Evolutionary conservation across 2,329 filamentous ascomycete genomes (phyloP), one percentile per base, ranked within the genome.

Genomic region (Penicillium sp.): DNA sequence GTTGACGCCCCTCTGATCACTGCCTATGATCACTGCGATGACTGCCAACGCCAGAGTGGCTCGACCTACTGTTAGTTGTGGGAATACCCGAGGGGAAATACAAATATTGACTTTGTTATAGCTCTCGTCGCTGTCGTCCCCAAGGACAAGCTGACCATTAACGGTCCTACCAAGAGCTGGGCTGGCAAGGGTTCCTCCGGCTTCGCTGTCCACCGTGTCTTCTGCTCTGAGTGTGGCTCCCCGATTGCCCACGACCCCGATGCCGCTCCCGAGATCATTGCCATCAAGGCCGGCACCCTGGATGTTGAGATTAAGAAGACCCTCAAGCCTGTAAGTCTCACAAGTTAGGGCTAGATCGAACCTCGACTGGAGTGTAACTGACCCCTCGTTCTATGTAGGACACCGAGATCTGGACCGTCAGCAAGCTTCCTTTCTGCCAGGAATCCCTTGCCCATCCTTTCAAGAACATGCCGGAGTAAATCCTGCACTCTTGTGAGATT

Each of bases 161-260:
- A 81, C 17, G 86, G 86, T 61, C 85, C 86, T 41, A 78, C 82
- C 75, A 89, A 89, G 83, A 86, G 79, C 72, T 89, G 76, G 74
- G 78, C 84, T 38, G 82, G 85, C 66, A 79, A 77, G 62, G 86
- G 84, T 63, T 79, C 76, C 59, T 88, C 85, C 0, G 86, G 86
- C 70, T 81, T 87, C 52, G 74, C 77, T 57, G 86, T 89, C 61
- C 85, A 87, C 79, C 86, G 86, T 64, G 78, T 88, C 73, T 89
- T 89, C 81, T 89, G 86, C 81, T 78, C 79, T 63, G 85, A 88
- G 70, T 89, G 86, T 75, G 86, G 86, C 62, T 87, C 84, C 17
- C 86, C 86, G 60, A 87, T 89, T 67, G 86, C 86, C 59, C 86
- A 89, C 74, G 86, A 89, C 74, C 86, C 86, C 27, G 86, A 89